phyloP scores from a whole-genome alignment of 768 basidiomycete genomes.

The Lentinula raphanica region DNA sequence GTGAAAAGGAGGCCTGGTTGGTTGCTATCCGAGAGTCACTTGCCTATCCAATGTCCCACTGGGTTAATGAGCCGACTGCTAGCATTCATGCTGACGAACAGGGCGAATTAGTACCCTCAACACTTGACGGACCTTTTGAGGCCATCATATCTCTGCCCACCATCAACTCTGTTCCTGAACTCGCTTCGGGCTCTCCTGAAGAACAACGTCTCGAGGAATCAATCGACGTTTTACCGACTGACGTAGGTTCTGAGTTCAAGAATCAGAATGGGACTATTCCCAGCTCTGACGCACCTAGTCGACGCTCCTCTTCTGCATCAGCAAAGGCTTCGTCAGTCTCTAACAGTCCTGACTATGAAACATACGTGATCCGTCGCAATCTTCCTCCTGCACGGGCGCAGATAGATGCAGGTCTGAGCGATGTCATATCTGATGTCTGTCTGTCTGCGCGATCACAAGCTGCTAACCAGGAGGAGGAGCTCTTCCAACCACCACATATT shows the following conservation, averaged over 20 bases:
- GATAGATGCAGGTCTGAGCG: conserved; percentile 73
- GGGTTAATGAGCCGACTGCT: conserved; percentile 58
- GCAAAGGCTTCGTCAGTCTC: conserved; percentile 57
- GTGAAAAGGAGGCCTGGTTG: conserved; percentile 88
- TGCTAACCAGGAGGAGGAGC: conserved; percentile 53
- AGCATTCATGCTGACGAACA: conserved; percentile 51
- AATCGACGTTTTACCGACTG: conserved; percentile 7
- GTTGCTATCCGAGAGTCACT: conserved; percentile 54
- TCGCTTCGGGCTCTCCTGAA: conserved; percentile 24
- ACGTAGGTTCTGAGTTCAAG: conserved; percentile 5
- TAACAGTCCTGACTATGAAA: conserved; percentile 46
- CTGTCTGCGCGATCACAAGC: conserved; percentile 64
- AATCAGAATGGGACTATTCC: conserved; percentile 16
- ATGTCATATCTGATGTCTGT: conserved; percentile 75
- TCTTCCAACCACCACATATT: conserved; percentile 51
- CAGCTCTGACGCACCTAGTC: conserved; percentile 29
- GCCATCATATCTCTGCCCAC: conserved; percentile 40
- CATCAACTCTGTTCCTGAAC: conserved; percentile 54
- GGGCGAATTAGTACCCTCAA: conserved; percentile 30
- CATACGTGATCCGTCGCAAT: conserved; percentile 63
- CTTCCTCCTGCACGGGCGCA: conserved; percentile 60
- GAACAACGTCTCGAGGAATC: background rate
- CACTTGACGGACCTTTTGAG: conserved; percentile 35
- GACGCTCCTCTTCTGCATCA: conserved; percentile 61
- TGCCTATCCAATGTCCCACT: conserved; percentile 33